Base-by-base conservation (phyloP, 805 yeast species). In the Lipomyces starkeyi region DNA sequence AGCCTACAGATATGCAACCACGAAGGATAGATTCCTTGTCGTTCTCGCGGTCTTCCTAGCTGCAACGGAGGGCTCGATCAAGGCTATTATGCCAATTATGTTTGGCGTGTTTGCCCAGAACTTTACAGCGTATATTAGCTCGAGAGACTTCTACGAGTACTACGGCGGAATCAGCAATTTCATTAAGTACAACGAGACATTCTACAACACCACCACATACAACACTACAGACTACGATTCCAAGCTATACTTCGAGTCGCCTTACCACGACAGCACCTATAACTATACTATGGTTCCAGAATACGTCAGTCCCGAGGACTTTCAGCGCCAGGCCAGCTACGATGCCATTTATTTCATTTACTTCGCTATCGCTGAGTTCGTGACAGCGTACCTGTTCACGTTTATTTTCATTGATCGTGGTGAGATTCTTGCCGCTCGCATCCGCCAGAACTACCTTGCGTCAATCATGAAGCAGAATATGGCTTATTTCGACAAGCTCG, bases 401-500 rank as follows among this genome's bases (percentile, higher is more conserved):
- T 75, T 65, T 64, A 70, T 81, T 25, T 79, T 78, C 34, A 80
- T 79, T 1, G 78, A 78, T 54, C 75, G 79, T 6, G 84, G 84
- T 27, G 84, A 82, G 71, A 75, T 79, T 17, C 72, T 81, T 43
- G 74, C 85, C 2, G 78, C 81, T 9, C 73, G 83, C 29, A 78
- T 80, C 68, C 78, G 83, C 22, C 76, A 78, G 68, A 64, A 74
- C 58, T 81, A 80, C 64, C 71, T 81, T 35, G 68, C 73, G 60
- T 78, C 82, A 0, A 73, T 79, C 9, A 72, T 81, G 58, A 75
- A 80, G 57, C 83, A 81, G 68, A 81, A 81, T 58, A 76, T 81
- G 47, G 83, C 80, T 22, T 81, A 77, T 65, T 81, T 81, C 67
- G 83, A 81, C 70, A 75, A 76, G 52, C 74, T 81, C 11, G 83